These are phyloP conservation scores for Teratosphaeria zuluensis DNA, from an alignment of 2,329 filamentous ascomycete genomes.

Conservation along the genomic window DNA sequence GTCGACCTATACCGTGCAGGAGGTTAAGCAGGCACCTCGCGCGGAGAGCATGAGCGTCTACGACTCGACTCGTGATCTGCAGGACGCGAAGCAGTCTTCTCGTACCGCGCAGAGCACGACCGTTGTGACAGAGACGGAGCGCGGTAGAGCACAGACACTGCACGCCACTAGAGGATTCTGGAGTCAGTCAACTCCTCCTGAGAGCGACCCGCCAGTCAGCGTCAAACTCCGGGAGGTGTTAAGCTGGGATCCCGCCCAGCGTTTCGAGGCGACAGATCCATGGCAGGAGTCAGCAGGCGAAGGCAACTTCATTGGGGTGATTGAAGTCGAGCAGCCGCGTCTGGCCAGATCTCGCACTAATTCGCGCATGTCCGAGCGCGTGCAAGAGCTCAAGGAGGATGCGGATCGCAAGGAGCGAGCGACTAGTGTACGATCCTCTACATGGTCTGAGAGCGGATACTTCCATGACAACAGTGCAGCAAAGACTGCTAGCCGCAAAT, in stretches of 20 bases:
- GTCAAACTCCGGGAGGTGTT: conserved; percentile 2
- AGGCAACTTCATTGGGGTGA: conserved; percentile 3
- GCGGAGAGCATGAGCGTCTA: background rate
- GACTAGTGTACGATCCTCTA: background rate
- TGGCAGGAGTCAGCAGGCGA: background rate
- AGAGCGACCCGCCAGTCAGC: background rate
- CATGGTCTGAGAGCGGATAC: background rate
- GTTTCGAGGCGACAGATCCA: background rate
- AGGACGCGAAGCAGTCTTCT: background rate
- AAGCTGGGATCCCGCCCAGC: background rate
- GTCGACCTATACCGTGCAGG: no score
- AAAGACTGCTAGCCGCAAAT: background rate
- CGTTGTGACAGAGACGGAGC: background rate
- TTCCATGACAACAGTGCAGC: background rate
- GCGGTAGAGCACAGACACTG: background rate
- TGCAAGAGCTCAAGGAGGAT: background rate
- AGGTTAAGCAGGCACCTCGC: background rate
- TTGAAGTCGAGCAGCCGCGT: conserved; percentile 1
- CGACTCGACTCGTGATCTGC: background rate
- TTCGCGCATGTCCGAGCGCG: background rate
- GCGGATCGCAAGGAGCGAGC: background rate
- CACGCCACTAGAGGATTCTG: background rate
- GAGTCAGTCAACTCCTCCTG: background rate
- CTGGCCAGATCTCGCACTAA: background rate
- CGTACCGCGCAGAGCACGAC: background rate